Percentiles rank a stretch among this genome's conserved stretches.
Conservation (phyloP, 164 flowering plant genomes). For the Malania oleifera region DNA sequence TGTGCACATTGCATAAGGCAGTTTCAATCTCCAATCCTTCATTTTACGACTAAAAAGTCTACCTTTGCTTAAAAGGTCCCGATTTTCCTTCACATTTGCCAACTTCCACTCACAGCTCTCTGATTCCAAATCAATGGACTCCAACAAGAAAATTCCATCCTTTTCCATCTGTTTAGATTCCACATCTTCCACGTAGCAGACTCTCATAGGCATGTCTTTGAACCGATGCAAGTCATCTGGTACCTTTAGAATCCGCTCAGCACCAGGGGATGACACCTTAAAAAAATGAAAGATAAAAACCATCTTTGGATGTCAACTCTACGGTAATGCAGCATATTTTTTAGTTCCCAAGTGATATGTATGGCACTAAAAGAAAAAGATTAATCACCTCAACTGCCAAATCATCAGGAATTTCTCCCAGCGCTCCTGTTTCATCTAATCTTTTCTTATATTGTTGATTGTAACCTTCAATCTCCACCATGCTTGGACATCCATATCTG, state of each 20-base stretch:
- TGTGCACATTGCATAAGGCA: constrained; percentile 45
- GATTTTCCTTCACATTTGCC: constrained; percentile 84
- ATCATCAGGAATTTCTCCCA: constrained; percentile 70
- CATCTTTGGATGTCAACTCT: too few species aligned
- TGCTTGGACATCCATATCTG: constrained; percentile 88
- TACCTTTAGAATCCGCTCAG: constrained; percentile 73
- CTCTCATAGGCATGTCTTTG: constrained; percentile 73
- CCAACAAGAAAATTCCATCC: constrained; percentile 57
- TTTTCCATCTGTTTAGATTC: constrained; percentile 29
- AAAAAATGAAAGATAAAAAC: not conserved
- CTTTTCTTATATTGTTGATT: constrained; percentile 55
- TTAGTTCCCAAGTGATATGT: not conserved
- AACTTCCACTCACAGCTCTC: constrained; percentile 74
- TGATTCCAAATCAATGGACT: constrained; percentile 47
- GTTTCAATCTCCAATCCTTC: constrained; percentile 72
- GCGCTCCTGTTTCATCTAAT: constrained; percentile 67
- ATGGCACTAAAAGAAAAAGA: not conserved
- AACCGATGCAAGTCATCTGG: constrained; percentile 81
- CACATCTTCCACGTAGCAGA: constrained; percentile 44
- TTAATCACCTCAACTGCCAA: constrained; percentile 73
- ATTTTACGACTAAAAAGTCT: constrained; percentile 71
- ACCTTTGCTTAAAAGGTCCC: constrained; percentile 64
- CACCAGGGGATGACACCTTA: constrained; percentile 95
- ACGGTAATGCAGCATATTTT: not conserved
- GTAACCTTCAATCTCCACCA: constrained; percentile 72